Evolutionary conservation across 1,284 basidiomycete genomes (phyloP).

Genomic region (Moesziomyces antarcticus): DNA sequence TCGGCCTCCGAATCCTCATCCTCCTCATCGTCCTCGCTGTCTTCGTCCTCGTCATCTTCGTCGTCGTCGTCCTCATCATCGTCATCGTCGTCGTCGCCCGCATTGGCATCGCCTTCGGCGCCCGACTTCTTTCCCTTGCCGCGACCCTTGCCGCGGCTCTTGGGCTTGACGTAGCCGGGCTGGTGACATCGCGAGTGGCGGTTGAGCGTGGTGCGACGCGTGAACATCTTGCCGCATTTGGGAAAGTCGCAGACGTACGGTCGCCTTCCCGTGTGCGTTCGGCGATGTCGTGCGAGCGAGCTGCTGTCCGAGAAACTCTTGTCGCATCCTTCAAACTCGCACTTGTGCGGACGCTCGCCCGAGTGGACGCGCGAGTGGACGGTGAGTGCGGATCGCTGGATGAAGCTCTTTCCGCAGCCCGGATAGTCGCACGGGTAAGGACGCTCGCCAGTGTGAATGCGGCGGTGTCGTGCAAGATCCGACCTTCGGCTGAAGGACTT

Average conservation of each 20-base stretch:
- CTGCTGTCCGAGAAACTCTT: conserved; percentile 73
- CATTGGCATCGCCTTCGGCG: conserved; percentile 18
- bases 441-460: conserved; percentile 88
- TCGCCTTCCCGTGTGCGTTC: conserved; percentile 75
- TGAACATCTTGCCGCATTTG: conserved; percentile 67
- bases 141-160: conserved; percentile 48
- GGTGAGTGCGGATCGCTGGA: conserved; percentile 74
- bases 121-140: conserved; percentile 50
- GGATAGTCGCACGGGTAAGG: conserved; percentile 75
- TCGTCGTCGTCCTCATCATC: conserved; percentile 54
- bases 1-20: conserved; percentile 27
- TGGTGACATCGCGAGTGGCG: conserved; percentile 64
- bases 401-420: conserved; percentile 69
- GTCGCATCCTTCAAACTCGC: conserved; percentile 74
- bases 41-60: conserved; percentile 50
- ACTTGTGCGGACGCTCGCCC: conserved; percentile 87
- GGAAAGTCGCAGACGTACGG: conserved; percentile 67
- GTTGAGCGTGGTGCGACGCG: conserved; percentile 66
- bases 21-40: conserved; percentile 32
- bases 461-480: conserved; percentile 73
- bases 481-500: conserved; percentile 66
- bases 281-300: conserved; percentile 75
- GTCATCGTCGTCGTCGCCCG: conserved; percentile 26
- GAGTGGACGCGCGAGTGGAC: conserved; percentile 88
- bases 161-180: conserved; percentile 58